Evolutionary conservation across 768 basidiomycete species (phyloP).

Genomic region (Kwoniella bestiolae): DNA sequence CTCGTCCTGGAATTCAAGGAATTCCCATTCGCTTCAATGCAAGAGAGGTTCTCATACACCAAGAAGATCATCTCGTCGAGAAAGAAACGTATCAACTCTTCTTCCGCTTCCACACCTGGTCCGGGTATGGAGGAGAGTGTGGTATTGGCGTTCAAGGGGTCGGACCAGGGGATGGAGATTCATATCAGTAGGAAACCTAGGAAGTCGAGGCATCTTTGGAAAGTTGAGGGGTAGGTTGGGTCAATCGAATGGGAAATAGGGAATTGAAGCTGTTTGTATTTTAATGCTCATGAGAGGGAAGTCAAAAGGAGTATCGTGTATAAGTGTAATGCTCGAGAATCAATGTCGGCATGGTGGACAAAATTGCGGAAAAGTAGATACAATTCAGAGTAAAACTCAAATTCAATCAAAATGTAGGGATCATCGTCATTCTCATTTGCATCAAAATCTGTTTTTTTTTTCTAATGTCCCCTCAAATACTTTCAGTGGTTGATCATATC

Average conservation of each 20-base stretch:
- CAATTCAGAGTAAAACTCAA: too few relatives aligned
- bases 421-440: too few relatives aligned
- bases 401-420: too few relatives aligned
- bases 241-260: too few relatives aligned
- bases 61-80: constrained; percentile 84
- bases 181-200: constrained; percentile 86
- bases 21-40: constrained; percentile 67
- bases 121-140: constrained; percentile 69
- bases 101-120: background rate
- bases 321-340: too few relatives aligned
- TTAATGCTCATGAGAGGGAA: too few relatives aligned
- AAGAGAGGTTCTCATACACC: constrained; percentile 86
- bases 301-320: too few relatives aligned
- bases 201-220: constrained; percentile 62
- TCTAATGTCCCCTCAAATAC: background rate
- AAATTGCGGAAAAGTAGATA: too few relatives aligned
- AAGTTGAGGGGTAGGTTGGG: constrained; percentile 57
- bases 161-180: constrained; percentile 68
- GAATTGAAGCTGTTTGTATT: too few relatives aligned
- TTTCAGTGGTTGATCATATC: background rate
- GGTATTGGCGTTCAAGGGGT: constrained; percentile 81
- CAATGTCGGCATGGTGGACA: too few relatives aligned
- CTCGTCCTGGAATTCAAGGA: constrained; percentile 42
- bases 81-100: too few relatives aligned
- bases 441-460: background rate